phyloP scores from a whole-genome alignment of 2,329 filamentous ascomycete species.

The Fusarium agapanthi region DNA sequence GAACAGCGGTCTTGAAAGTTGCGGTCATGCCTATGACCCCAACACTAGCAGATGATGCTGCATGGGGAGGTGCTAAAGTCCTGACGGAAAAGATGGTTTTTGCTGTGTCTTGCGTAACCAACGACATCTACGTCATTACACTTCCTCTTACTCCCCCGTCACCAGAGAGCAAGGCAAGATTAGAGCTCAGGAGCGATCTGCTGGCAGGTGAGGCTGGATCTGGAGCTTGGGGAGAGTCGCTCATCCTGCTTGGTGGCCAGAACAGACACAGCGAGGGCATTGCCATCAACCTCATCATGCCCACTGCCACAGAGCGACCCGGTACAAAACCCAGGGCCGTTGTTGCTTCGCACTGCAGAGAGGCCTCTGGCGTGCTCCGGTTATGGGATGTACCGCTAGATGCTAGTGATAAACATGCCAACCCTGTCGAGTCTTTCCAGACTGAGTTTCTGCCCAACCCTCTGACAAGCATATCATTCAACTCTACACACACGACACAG shows the following conservation, averaged over 20 bases:
- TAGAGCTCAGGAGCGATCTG: constrained; percentile 61
- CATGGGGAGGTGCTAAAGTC: constrained; percentile 56
- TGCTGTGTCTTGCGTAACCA: constrained; percentile 66
- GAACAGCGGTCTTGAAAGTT: constrained; percentile 63
- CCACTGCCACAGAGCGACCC: constrained; percentile 52
- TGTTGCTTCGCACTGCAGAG: constrained; percentile 67
- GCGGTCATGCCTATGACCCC: constrained; percentile 64
- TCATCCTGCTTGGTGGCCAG: constrained; percentile 64
- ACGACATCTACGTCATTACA: constrained; percentile 65
- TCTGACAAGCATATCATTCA: constrained; percentile 66
- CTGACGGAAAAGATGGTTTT: constrained; percentile 69
- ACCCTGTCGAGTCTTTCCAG: constrained; percentile 62
- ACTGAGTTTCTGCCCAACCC: constrained; percentile 66
- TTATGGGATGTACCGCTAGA: constrained; percentile 67
- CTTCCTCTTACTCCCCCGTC: constrained; percentile 70
- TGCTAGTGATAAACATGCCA: constrained; percentile 42
- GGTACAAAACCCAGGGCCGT: constrained; percentile 54
- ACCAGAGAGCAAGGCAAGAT: constrained; percentile 64
- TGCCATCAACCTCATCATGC: constrained; percentile 61
- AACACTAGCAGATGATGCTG: constrained; percentile 57
- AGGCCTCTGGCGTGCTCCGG: constrained; percentile 66
- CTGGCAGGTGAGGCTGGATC: constrained; percentile 64
- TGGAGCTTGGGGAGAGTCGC: constrained; percentile 70
- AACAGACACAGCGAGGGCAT: constrained; percentile 62
- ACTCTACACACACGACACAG: constrained; percentile 66